Base-by-base conservation (phyloP, 2,329 filamentous ascomycete genomes). In the Ascochyta pisi region DNA sequence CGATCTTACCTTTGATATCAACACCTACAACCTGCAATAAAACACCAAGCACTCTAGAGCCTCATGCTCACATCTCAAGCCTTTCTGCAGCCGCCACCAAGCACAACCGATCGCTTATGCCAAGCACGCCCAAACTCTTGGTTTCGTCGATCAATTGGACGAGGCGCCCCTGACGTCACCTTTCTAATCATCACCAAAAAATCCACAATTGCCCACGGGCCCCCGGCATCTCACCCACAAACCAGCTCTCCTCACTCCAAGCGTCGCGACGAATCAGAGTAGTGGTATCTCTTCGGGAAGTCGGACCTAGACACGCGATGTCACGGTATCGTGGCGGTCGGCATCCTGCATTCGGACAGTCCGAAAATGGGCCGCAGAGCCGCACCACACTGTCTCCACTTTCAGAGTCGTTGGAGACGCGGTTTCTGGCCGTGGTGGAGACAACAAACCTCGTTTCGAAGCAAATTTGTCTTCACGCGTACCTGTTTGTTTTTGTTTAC, bases 81-180 rank as follows among this genome's bases (percentile, higher is more conserved):
- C 37, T 47, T 38, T 39, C 22, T 16, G 29, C 39, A 47, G 10
- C 43, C 33, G 41, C 35, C 49, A 52, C 39, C 39, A 52, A 57
- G 54, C 54, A 45, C 39, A n/a, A 43, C 26, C 48, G 33, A 57
- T 52, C 54, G 16, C 35, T 45, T 44, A 31, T 42, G 54, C 54
- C 54, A 57, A 57, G 49, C 5, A 19, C 44, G 54, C 54, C 44
- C 39, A 38, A 57, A 57, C 26, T 45, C 54, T 57, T 53, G 49
- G 48, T 46, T 26, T 37, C 22, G 31, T 23, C 8, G 29, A 47
- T 47, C 42, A n/a, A 31, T 31, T 41, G 8, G 27, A n/a, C 38
- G 7, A 23, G 4, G 12, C 53, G 47, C 48, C 47, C 39, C 39
- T 46, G 42, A 56, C 53, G 53, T 56, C 53, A 56, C 27, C 27